These are phyloP conservation scores for Lasiodiplodia sp. DNA, from an alignment of 2,329 filamentous ascomycete species.

Conservation along the genomic window DNA sequence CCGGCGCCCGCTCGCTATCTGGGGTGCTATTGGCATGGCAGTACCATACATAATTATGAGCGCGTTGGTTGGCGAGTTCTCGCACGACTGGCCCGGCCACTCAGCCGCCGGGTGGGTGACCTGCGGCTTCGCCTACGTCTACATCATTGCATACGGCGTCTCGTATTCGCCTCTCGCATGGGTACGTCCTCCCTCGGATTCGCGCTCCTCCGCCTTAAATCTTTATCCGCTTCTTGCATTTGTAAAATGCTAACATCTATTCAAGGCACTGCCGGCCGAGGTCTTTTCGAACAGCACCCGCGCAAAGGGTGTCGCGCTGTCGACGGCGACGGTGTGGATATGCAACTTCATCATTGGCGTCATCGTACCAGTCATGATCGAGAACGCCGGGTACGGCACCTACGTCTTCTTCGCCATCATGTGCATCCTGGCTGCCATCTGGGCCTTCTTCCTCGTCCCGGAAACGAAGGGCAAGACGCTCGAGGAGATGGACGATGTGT, in stretches of 20 bases:
- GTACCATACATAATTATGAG: conserved; percentile 59
- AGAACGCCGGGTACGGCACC: conserved; percentile 59
- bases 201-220: no score
- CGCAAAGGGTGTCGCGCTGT: conserved; percentile 59
- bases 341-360: conserved; percentile 70
- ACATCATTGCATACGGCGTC: conserved; percentile 66
- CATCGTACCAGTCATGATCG: conserved; percentile 69
- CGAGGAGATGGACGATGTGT: conserved; percentile 48
- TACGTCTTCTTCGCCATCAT: conserved; percentile 49
- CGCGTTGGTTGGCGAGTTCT: conserved; percentile 61
- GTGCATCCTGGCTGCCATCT: conserved; percentile 42
- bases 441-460: conserved; percentile 45
- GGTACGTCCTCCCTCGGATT: neutral
- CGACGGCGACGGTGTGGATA: conserved; percentile 68
- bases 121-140: conserved; percentile 52
- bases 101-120: conserved; percentile 60
- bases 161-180: conserved; percentile 42
- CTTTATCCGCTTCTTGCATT: no score
- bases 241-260: neutral
- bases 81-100: conserved; percentile 59
- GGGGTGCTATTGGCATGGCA: conserved; percentile 30
- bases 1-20: conserved; percentile 31
- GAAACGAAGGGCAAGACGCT: conserved; percentile 46
- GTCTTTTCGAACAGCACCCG: conserved; percentile 30
- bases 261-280: conserved; percentile 26